A percentile compares a stretch with the other conserved stretches of the same genome.
These are phyloP conservation scores for Isoetes engelmannii DNA, from an alignment of 83 land plant species.

Conservation along the genomic window DNA sequence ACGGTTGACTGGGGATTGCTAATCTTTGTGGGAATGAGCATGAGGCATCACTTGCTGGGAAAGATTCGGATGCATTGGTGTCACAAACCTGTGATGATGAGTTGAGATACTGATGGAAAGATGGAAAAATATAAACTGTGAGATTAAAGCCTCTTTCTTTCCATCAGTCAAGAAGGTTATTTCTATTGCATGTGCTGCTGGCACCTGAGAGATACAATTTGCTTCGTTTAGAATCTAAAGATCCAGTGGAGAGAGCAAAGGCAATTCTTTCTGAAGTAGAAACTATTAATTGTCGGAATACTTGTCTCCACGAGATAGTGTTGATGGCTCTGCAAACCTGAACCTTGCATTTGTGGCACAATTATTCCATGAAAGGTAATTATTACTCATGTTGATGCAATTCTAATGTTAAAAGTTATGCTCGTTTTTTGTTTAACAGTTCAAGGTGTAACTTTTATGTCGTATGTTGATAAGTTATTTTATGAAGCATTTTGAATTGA, in stretches of 20 bases:
- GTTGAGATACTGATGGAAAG: too few relatives aligned
- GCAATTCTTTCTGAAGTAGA: constrained; percentile 67
- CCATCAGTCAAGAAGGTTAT: too few relatives aligned
- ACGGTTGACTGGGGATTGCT: too few relatives aligned
- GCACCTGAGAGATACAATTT: constrained; percentile 71
- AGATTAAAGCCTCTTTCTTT: too few relatives aligned
- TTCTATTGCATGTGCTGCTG: constrained; percentile 72
- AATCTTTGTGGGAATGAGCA: too few relatives aligned
- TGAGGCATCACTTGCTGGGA: too few relatives aligned
- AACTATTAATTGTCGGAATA: constrained; percentile 73
- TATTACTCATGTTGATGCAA: neutral
- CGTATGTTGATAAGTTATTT: neutral
- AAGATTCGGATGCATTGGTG: too few relatives aligned
- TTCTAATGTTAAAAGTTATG: too few relatives aligned
- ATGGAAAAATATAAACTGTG: too few relatives aligned
- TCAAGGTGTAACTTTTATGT: neutral
- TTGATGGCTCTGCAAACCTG: constrained; percentile 87
- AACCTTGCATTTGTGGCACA: constrained; percentile 96
- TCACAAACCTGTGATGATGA: too few relatives aligned
- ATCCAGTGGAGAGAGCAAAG: constrained; percentile 76
- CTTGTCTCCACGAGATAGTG: constrained; percentile 69
- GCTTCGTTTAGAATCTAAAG: constrained; percentile 49
- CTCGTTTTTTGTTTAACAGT: too few relatives aligned
- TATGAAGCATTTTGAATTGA: neutral
- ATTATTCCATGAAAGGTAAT: constrained; percentile 81